These are phyloP conservation scores for Colletotrichum tabaci DNA, from an alignment of 2,329 filamentous ascomycete species.

Conservation along the genomic window DNA sequence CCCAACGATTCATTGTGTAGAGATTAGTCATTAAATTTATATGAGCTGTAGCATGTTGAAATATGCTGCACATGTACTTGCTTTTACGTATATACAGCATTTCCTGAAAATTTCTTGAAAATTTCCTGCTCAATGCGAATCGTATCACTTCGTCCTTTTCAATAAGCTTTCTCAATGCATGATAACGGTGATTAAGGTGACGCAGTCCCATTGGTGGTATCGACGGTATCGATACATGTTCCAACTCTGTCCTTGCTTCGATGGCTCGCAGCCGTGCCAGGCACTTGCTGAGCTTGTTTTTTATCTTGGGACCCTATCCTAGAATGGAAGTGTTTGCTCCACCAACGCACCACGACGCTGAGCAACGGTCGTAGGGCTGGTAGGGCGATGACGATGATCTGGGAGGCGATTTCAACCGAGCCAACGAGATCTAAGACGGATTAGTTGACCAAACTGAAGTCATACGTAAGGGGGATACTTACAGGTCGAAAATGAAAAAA, in stretches of 20 bases:
- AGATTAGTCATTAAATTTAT: too few relatives aligned
- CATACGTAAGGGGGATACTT: neutral
- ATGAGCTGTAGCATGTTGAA: too few relatives aligned
- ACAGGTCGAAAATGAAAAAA: neutral
- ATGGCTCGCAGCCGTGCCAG: neutral
- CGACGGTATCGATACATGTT: too few relatives aligned
- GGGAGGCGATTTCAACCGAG: neutral
- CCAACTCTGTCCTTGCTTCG: neutral
- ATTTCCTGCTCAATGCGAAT: too few relatives aligned
- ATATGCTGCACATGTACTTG: too few relatives aligned
- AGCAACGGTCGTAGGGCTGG: slow-evolving; percentile 5
- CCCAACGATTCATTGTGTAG: too few relatives aligned
- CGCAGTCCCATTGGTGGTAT: neutral
- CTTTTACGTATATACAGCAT: too few relatives aligned
- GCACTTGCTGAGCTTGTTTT: neutral
- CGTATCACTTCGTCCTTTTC: too few relatives aligned
- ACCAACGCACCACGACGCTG: neutral
- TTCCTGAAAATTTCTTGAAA: too few relatives aligned
- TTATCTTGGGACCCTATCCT: neutral
- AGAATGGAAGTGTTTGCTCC: neutral
- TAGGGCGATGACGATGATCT: slow-evolving; percentile 6
- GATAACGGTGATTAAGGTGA: neutral
- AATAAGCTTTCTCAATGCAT: too few relatives aligned
- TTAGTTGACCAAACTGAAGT: neutral
- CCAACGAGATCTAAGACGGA: neutral